Percentiles rank a stretch among this genome's conserved stretches.
phyloP scores from a whole-genome alignment of 768 basidiomycete species.

The Gloeostereum incarnatum region DNA sequence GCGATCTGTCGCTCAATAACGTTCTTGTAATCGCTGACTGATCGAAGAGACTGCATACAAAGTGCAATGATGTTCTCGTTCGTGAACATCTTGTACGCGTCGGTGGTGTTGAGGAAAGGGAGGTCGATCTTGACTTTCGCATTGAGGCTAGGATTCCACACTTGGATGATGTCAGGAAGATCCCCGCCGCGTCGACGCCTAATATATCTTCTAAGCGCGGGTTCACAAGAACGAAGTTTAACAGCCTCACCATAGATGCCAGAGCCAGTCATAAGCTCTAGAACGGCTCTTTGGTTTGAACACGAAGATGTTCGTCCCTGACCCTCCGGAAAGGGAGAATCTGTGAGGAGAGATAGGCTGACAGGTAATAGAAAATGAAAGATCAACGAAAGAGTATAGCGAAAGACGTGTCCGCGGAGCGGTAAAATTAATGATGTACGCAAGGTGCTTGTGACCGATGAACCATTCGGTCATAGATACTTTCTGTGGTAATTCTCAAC shows the following conservation, averaged over 20 bases:
- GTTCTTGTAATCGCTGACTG: constrained; percentile 52
- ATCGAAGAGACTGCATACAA: constrained; percentile 46
- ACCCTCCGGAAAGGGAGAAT: constrained; percentile 41
- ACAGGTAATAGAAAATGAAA: constrained; percentile 73
- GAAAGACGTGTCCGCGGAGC: constrained; percentile 60
- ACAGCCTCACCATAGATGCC: constrained; percentile 65
- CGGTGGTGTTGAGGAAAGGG: constrained; percentile 33
- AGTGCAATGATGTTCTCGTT: constrained; percentile 53
- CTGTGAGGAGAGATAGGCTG: constrained; percentile 39
- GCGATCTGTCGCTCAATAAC: constrained; percentile 44
- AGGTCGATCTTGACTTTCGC: constrained; percentile 64
- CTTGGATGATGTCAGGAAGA: constrained; percentile 60
- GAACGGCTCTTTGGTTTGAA: constrained; percentile 76
- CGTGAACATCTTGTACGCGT: constrained; percentile 42
- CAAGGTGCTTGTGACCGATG: constrained; percentile 65
- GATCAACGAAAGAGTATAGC: constrained; percentile 79
- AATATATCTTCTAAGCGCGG: neutral
- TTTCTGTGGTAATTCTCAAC: constrained; percentile 23
- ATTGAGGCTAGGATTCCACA: constrained; percentile 60
- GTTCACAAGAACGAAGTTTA: neutral
- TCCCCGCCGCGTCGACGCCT: constrained; percentile 70
- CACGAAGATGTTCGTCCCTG: constrained; percentile 80
- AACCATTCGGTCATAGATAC: constrained; percentile 63
- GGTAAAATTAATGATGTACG: constrained; percentile 68
- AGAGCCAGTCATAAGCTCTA: constrained; percentile 81